Evolutionary conservation across 208 protist genomes (phyloP).

Genomic region (Leishmania mexicana): DNA sequence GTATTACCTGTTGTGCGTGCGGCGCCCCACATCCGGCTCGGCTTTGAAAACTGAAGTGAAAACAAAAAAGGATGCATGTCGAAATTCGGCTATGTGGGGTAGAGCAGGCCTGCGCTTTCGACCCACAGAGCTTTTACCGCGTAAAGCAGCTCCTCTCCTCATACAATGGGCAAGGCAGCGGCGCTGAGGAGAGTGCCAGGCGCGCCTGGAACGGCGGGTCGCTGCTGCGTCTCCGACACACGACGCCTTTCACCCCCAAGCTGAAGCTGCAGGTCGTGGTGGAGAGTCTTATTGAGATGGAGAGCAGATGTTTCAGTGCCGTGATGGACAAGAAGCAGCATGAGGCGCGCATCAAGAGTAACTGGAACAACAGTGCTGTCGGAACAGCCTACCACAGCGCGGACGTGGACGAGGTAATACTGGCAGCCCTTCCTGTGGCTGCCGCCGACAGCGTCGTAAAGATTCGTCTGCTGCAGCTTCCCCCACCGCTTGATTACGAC

Average conservation of each 20-base stretch:
- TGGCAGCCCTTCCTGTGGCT: constrained; percentile 66
- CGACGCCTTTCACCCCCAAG: constrained; percentile 28
- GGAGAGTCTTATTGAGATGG: constrained; percentile 69
- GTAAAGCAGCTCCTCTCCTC: constrained; percentile 65
- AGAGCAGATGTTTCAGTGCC: constrained; percentile 47
- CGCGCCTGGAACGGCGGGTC: constrained; percentile 11
- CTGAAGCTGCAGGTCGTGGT: constrained; percentile 77
- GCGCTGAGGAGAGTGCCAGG: constrained; percentile 4
- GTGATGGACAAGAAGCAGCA: constrained; percentile 40
- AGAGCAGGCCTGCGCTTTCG: constrained; percentile 57
- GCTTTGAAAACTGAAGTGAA: neutral
- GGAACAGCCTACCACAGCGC: constrained; percentile 63
- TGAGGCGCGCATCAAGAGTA: constrained; percentile 52
- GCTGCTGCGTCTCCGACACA: constrained; percentile 15
- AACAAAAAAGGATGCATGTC: constrained; percentile 58
- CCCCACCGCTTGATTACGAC: constrained; percentile 45
- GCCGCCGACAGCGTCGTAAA: constrained; percentile 68
- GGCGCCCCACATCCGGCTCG: neutral
- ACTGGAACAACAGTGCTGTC: constrained; percentile 70
- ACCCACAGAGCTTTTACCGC: constrained; percentile 78
- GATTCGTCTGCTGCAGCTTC: constrained; percentile 81
- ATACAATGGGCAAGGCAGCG: neutral
- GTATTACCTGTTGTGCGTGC: too few species aligned
- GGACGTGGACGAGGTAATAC: constrained; percentile 46
- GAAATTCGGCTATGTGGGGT: constrained; percentile 72